Evolutionary conservation across 2,329 filamentous ascomycete genomes (phyloP), one percentile per base, ranked within the genome.

Genomic region (Fusarium camptoceras): DNA sequence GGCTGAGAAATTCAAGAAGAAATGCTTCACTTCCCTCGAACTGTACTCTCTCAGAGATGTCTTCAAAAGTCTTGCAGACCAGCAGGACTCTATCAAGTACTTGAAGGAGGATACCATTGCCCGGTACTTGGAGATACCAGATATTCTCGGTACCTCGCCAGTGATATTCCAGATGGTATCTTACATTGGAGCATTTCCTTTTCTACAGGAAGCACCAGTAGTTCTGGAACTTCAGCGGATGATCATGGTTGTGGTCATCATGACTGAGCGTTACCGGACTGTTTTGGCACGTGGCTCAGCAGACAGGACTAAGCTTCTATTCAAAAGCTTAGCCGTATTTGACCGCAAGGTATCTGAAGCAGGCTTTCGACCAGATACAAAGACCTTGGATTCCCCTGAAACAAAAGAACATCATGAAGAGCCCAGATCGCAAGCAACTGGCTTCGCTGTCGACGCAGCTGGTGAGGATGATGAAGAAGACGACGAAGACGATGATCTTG

Each of bases 31-130:
- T 1, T 85, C 89, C 2, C 83, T 94, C 59, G 92, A 94, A 78
- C 82, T 92, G 30, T 92, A 92, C 79, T 92, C 88, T 31, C 88
- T 93, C 79, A 90, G 89, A 73, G 88, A 92, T 76, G 91, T 93
- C 75, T 94, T 94, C 81, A 86, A 85, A 63, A 87, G 84, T 60
- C 88, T 94, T 22, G 89, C 91, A 68, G 91, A 93, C 72, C 80
- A 85, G 18, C 85, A 91, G 75, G 87, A 85, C 50, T 82, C 84
- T 44, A 81, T 92, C 48, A 84, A 83, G 54, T 92, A 92, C 76
- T 86, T 93, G 68, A 92, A 89, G 74, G 90, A 82, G 76, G 87
- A 91, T 54, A 93, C 91, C 14, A 81, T 94, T 70, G 87, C 89
- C 64, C 87, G 90, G 34, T 94, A 92, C 77, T 86, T 94, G 46